Evolutionary conservation across 2,329 filamentous ascomycete species (phyloP).

Genomic region (Ascocoryne sarcoides): DNA sequence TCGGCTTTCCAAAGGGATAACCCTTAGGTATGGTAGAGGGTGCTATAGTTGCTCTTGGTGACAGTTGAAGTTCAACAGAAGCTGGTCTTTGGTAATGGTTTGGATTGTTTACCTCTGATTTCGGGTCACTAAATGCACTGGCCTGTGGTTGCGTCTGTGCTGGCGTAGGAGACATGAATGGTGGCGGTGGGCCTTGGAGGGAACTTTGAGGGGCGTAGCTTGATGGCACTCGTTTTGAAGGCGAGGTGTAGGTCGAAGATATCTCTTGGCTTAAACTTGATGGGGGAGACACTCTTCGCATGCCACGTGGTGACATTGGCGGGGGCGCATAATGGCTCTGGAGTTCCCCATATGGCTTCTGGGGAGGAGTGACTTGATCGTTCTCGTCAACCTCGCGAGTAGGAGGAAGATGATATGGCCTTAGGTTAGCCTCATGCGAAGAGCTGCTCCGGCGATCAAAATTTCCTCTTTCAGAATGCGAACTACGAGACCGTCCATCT

Average conservation of each 20-base stretch:
- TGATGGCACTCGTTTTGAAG: constrained; percentile 45
- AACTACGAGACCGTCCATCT: constrained; percentile 16
- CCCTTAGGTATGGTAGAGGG: constrained; percentile 3
- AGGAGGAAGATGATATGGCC: constrained; percentile 43
- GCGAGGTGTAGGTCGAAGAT: constrained; percentile 40
- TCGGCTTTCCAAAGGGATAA: constrained; percentile 31
- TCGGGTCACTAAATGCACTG: constrained; percentile 40
- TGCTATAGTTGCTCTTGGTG: constrained; percentile 13
- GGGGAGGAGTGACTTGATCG: constrained; percentile 28
- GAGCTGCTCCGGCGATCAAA: constrained; percentile 43
- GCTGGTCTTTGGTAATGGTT: constrained; percentile 43
- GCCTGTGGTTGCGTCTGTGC: constrained; percentile 56
- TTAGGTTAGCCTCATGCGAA: constrained; percentile 46
- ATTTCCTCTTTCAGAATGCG: constrained; percentile 31
- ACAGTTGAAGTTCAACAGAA: constrained; percentile 33
- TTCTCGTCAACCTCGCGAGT: constrained; percentile 56
- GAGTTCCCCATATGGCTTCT: constrained; percentile 16
- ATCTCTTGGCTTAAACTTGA: constrained; percentile 18
- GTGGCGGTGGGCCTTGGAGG: constrained; percentile 10
- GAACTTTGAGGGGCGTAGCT: constrained; percentile 38
- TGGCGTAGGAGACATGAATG: constrained; percentile 46
- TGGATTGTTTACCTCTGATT: constrained; percentile 27
- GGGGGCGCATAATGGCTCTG: constrained; percentile 16
- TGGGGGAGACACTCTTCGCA: constrained; percentile 32
- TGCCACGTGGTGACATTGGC: constrained; percentile 27